phyloP scores from a whole-genome alignment of 2,329 filamentous ascomycete genomes.

The Colletotrichum tabaci region DNA sequence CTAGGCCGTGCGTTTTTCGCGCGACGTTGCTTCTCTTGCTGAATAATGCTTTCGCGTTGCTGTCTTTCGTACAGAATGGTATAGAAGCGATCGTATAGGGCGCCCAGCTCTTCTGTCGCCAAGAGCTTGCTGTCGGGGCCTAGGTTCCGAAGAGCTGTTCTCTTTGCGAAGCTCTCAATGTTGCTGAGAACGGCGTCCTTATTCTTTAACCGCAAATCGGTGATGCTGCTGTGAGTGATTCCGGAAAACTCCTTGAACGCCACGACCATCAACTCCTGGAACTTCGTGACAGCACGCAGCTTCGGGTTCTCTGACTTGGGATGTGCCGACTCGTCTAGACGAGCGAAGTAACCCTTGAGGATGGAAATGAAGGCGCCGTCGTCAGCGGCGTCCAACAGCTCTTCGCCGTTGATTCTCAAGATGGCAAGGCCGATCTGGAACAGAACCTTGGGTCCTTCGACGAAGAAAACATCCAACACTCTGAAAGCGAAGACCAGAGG shows the following conservation, averaged over 20 bases:
- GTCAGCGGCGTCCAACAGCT: constrained; percentile 91
- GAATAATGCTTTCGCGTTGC: constrained; percentile 82
- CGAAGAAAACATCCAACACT: constrained; percentile 97
- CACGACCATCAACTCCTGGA: constrained; percentile 99
- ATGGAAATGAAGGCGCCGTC: constrained; percentile 98
- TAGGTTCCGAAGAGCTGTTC: constrained; percentile 95
- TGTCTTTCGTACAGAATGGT: constrained; percentile 92
- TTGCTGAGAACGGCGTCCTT: constrained; percentile 95
- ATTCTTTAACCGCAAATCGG: constrained; percentile 90
- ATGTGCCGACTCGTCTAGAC: constrained; percentile 94
- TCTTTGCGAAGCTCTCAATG: constrained; percentile 97
- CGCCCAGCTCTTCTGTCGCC: constrained; percentile 86
- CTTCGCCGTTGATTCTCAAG: constrained; percentile 95
- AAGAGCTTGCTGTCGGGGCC: constrained; percentile 96
- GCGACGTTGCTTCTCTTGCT: constrained; percentile 80
- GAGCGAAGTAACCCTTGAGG: constrained; percentile 93
- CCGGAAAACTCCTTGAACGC: constrained; percentile 98
- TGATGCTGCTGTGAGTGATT: constrained; percentile 94
- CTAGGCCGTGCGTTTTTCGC: constrained; percentile 74
- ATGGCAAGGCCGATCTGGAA: constrained; percentile 99
- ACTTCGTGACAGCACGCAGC: constrained; percentile 91
- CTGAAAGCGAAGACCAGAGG: constrained; percentile 97
- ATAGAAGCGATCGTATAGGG: constrained; percentile 95
- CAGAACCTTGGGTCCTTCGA: constrained; percentile 96
- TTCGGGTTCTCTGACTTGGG: constrained; percentile 97